phyloP scores from a whole-genome alignment of 208 protist species.

The Acanthamoeba royreba region DNA sequence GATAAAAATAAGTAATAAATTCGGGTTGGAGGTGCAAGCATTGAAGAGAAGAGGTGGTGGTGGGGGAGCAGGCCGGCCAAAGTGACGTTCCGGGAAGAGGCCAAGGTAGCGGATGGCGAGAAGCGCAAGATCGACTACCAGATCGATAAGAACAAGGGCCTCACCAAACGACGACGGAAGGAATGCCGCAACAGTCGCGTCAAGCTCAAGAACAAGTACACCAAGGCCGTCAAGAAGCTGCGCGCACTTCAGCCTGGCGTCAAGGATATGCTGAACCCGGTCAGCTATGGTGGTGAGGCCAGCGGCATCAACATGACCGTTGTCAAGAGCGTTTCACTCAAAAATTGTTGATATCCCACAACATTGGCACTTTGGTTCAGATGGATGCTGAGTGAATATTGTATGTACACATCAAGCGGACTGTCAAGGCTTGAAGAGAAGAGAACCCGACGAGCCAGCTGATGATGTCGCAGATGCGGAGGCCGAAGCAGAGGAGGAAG shows the following conservation, averaged over 20 bases:
- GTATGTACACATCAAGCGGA: not conserved
- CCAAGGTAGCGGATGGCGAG: not conserved
- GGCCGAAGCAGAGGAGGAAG: not conserved
- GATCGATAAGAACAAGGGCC: constrained; percentile 67
- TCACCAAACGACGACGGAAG: constrained; percentile 41
- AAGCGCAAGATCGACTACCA: constrained; percentile 63
- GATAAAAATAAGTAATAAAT: too few relatives aligned
- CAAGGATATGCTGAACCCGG: constrained; percentile 32
- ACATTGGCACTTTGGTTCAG: not conserved
- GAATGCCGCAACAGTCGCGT: constrained; percentile 52
- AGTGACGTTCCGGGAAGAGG: not conserved
- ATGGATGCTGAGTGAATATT: not conserved
- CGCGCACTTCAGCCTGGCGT: not conserved
- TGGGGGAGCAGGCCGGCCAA: not conserved
- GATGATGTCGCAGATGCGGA: not conserved
- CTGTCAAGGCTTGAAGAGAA: not conserved
- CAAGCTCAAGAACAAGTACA: constrained; percentile 55
- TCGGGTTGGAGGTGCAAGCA: too few relatives aligned
- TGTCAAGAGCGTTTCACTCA: constrained; percentile 31
- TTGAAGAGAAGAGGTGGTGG: too few relatives aligned
- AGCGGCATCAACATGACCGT: constrained; percentile 44
- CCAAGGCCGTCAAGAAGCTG: constrained; percentile 58
- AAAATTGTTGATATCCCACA: not conserved
- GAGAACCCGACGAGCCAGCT: not conserved
- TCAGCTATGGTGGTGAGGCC: constrained; percentile 30